phyloP scores from a whole-genome alignment of 495 filamentous ascomycete genomes.

The Geopyxis carbonaria region DNA sequence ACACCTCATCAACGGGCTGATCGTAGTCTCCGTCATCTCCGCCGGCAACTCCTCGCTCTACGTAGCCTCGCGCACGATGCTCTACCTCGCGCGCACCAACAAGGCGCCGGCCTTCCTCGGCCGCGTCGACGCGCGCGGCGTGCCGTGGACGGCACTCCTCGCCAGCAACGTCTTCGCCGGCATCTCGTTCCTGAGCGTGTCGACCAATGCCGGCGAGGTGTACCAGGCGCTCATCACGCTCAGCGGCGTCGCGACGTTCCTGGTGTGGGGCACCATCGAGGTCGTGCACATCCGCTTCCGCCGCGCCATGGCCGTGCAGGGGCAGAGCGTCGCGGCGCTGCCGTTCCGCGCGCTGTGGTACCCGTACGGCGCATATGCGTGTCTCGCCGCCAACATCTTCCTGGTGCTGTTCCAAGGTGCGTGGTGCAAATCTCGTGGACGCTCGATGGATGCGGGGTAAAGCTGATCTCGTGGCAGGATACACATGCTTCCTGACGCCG shows the following conservation, averaged over 20 bases:
- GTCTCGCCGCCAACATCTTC: slow-evolving; percentile 42
- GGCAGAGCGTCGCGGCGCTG: slow-evolving; percentile 33
- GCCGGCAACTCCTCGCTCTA: slow-evolving; percentile 55
- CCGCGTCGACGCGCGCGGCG: slow-evolving; percentile 43
- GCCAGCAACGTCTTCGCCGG: slow-evolving; percentile 48
- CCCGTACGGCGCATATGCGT: slow-evolving; percentile 46
- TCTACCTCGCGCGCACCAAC: slow-evolving; percentile 46
- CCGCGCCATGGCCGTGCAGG: slow-evolving; percentile 38
- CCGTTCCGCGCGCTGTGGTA: slow-evolving; percentile 44
- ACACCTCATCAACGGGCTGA: slow-evolving; percentile 55
- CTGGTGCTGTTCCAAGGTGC: slow-evolving; percentile 49
- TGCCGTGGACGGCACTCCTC: slow-evolving; percentile 45
- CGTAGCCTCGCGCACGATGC: slow-evolving; percentile 45
- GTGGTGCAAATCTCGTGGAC: too few relatives aligned
- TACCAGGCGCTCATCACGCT: slow-evolving; percentile 31
- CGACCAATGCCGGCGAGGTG: slow-evolving; percentile 39
- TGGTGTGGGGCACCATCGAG: slow-evolving; percentile 49
- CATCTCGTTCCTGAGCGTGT: slow-evolving; percentile 49
- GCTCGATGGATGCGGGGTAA: background rate
- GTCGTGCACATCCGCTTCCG: slow-evolving; percentile 55
- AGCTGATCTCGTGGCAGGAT: slow-evolving; percentile 18
- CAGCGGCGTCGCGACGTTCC: slow-evolving; percentile 44
- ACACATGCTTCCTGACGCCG: slow-evolving; percentile 36
- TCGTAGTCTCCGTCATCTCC: slow-evolving; percentile 51
- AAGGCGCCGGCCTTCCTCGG: slow-evolving; percentile 52